phyloP scores from a whole-genome alignment of 2,329 filamentous ascomycete species.

The Ascochyta viciae-villosae region DNA sequence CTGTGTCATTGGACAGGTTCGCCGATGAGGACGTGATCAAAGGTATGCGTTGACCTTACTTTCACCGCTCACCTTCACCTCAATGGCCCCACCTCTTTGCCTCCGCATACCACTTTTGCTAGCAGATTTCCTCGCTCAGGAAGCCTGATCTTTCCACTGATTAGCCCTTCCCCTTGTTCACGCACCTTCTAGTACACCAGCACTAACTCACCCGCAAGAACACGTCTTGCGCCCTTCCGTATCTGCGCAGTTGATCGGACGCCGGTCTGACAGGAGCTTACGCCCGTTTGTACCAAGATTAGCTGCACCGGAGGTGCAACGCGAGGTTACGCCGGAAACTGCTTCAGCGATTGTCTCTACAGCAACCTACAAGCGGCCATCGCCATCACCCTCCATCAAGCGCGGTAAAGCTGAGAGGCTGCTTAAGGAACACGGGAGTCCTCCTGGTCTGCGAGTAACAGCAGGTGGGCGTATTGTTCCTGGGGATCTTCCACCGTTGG shows the following conservation, averaged over 20 bases:
- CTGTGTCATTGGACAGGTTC: constrained; percentile 52
- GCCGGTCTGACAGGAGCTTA: constrained; percentile 35
- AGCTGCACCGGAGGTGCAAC: constrained; percentile 23
- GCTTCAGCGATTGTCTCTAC: constrained; percentile 24
- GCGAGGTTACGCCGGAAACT: constrained; percentile 11
- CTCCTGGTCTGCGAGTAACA: constrained; percentile 59
- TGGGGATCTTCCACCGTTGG: constrained; percentile 50
- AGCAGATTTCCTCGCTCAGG: neutral
- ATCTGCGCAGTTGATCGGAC: constrained; percentile 42
- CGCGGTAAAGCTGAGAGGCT: constrained; percentile 58
- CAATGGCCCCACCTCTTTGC: constrained; percentile 9
- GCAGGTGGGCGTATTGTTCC: constrained; percentile 62
- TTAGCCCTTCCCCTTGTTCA: neutral
- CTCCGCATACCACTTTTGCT: neutral
- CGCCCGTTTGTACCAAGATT: constrained; percentile 29
- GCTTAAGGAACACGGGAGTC: constrained; percentile 60
- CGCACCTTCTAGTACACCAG: neutral
- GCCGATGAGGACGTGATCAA: constrained; percentile 52
- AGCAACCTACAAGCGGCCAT: constrained; percentile 48
- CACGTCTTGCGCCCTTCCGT: constrained; percentile 52
- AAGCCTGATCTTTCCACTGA: neutral
- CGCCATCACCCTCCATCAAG: constrained; percentile 59
- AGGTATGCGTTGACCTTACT: constrained; percentile 39
- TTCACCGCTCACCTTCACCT: constrained; percentile 26
- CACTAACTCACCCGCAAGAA: constrained; percentile 34